phyloP scores from a whole-genome alignment of 192 early-diverging fungal genomes.

The Chytriomyces sp. region DNA sequence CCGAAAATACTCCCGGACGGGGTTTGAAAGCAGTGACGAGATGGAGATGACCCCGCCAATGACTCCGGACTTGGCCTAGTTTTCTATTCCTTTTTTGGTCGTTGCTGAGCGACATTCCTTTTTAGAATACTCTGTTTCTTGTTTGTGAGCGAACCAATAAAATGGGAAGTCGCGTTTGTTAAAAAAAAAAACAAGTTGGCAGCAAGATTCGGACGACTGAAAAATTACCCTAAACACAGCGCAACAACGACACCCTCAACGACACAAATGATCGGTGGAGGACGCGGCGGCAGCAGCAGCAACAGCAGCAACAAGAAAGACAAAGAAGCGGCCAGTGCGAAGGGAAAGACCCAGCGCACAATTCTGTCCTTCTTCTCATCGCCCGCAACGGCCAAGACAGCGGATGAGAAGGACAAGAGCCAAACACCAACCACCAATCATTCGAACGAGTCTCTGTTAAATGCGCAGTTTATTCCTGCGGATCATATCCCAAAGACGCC shows the following conservation, averaged over 20 bases:
- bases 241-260: no score
- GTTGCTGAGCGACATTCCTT: no score
- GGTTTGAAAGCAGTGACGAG: background rate
- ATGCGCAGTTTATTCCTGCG: background rate
- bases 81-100: background rate
- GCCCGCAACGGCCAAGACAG: background rate
- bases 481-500: background rate
- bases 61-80: background rate
- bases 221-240: no score
- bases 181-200: no score
- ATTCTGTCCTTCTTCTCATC: conserved; percentile 24
- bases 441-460: background rate
- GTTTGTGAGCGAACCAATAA: no score
- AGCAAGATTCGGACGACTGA: no score
- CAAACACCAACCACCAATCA: background rate
- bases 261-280: no score
- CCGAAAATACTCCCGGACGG: conserved; percentile 67
- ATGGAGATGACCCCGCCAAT: conserved; percentile 22
- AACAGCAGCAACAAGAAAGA: no score
- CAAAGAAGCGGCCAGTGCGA: no score
- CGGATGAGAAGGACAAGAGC: background rate
- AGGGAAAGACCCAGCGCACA: conserved; percentile 13
- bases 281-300: no score
- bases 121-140: no score
- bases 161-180: no score